phyloP scores from a whole-genome alignment of 2,329 filamentous ascomycete species.

The Fusarium buharicum region DNA sequence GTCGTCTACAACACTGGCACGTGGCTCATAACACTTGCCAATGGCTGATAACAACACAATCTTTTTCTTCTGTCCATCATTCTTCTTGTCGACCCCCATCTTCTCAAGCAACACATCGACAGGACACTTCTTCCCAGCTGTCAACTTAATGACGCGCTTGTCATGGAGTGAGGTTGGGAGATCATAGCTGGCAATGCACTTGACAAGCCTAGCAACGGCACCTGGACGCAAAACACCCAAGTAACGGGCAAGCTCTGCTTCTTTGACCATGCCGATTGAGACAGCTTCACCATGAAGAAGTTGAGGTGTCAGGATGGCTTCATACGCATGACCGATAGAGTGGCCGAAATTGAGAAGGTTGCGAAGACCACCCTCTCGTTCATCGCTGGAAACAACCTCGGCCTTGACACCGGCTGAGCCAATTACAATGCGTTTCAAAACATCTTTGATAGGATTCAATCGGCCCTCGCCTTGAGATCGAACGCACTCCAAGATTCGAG shows the following conservation, averaged over 20 bases:
- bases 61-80: constrained; percentile 94
- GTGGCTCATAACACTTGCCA: constrained; percentile 85
- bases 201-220: constrained; percentile 87
- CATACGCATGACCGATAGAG: constrained; percentile 96
- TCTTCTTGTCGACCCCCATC: constrained; percentile 99
- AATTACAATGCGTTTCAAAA: constrained; percentile 82
- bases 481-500: constrained; percentile 70
- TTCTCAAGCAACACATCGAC: constrained; percentile 87
- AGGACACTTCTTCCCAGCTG: constrained; percentile 86
- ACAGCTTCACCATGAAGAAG: constrained; percentile 96
- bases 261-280: constrained; percentile 97
- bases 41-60: constrained; percentile 92
- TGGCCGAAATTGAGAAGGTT: constrained; percentile 98
- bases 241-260: constrained; percentile 91
- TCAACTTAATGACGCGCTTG: constrained; percentile 81
- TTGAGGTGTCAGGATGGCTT: constrained; percentile 94
- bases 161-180: constrained; percentile 87
- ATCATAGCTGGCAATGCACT: constrained; percentile 94
- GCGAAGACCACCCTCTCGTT: constrained; percentile 90
- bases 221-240: constrained; percentile 85
- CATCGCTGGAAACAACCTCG: constrained; percentile 91
- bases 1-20: constrained; percentile 90
- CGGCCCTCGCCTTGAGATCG: constrained; percentile 59
- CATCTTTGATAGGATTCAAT: constrained; percentile 75
- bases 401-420: constrained; percentile 95